These are phyloP conservation scores for Dunaliella primolecta DNA, from an alignment of 139 green algal genomes.

Conservation along the genomic window DNA sequence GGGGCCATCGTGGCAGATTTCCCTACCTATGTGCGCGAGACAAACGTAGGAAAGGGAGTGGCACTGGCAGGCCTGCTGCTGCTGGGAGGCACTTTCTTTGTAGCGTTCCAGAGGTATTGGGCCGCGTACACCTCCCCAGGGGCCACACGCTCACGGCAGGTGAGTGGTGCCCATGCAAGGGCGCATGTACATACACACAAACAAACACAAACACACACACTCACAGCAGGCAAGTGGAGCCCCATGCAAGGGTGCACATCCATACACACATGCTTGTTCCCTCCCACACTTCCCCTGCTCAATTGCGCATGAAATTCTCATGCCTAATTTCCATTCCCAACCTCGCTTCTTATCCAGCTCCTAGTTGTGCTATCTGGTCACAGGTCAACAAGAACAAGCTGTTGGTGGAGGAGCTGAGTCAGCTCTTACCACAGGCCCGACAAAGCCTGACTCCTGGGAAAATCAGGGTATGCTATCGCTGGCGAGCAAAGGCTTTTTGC, in stretches of 20 bases:
- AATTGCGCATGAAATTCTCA: no score
- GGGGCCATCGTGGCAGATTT: background rate
- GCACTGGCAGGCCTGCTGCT: constrained; percentile 16
- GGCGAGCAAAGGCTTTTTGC: no score
- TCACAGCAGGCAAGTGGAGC: no score
- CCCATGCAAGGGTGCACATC: no score
- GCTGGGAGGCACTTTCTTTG: constrained; percentile 47
- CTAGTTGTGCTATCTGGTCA: background rate
- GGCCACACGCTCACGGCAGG: constrained; percentile 54
- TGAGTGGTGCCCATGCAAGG: constrained; percentile 39
- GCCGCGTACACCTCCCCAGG: constrained; percentile 43
- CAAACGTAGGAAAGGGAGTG: constrained; percentile 18
- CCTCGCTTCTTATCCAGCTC: background rate
- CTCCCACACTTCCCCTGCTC: no score
- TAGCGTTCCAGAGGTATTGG: constrained; percentile 44
- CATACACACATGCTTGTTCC: no score
- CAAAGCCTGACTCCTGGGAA: constrained; percentile 49
- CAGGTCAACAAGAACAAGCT: constrained; percentile 73
- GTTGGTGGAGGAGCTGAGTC: constrained; percentile 69
- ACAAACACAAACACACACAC: no score
- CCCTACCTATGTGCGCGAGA: constrained; percentile 16
- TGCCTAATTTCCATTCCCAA: background rate
- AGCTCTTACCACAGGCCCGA: constrained; percentile 71
- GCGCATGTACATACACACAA: no score
- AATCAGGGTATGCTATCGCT: constrained; percentile 34